These are phyloP conservation scores for Capsella bursapastoris DNA, from an alignment of 345 rosid species.

Conservation along the genomic window DNA sequence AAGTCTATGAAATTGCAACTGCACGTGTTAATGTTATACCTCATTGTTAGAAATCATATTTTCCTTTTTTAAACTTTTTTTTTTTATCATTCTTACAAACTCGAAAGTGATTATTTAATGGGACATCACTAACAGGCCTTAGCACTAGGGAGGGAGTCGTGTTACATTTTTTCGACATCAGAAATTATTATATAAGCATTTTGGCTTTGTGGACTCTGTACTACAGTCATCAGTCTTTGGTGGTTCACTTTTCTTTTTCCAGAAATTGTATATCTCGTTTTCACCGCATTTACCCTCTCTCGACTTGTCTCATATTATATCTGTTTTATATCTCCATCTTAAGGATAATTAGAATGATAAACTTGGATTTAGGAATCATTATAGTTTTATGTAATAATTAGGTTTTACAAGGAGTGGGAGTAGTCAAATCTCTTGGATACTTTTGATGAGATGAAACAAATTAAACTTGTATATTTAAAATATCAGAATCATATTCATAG, in stretches of 20 bases:
- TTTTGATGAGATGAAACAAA: slow-evolving; percentile 34
- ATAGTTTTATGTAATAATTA: slow-evolving; percentile 28
- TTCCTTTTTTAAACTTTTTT: neutral
- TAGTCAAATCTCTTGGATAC: slow-evolving; percentile 43
- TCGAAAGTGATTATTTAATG: slow-evolving; percentile 34
- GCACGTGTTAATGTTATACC: slow-evolving; percentile 31
- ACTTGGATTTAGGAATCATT: slow-evolving; percentile 41
- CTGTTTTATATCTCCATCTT: slow-evolving; percentile 3
- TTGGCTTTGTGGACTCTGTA: slow-evolving; percentile 26
- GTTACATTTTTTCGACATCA: slow-evolving; percentile 13
- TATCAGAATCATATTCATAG: slow-evolving; percentile 33
- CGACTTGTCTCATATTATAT: slow-evolving; percentile 1
- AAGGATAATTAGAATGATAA: slow-evolving; percentile 31
- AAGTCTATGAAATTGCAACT: slow-evolving; percentile 26
- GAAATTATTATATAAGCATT: slow-evolving; percentile 18
- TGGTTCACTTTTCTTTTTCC: slow-evolving; percentile 26
- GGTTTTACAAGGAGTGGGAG: slow-evolving; percentile 36
- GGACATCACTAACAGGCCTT: slow-evolving; percentile 35
- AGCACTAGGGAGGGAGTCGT: slow-evolving; percentile 30
- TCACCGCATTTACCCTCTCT: slow-evolving; percentile 9
- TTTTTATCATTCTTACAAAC: slow-evolving; percentile 25
- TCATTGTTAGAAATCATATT: slow-evolving; percentile 6
- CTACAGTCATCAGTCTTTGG: slow-evolving; percentile 27
- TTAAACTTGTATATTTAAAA: slow-evolving; percentile 1
- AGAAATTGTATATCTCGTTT: slow-evolving; percentile 4